Evolutionary conservation across 2,329 filamentous ascomycete species (phyloP).

Genomic region (Fusarium lateritium): DNA sequence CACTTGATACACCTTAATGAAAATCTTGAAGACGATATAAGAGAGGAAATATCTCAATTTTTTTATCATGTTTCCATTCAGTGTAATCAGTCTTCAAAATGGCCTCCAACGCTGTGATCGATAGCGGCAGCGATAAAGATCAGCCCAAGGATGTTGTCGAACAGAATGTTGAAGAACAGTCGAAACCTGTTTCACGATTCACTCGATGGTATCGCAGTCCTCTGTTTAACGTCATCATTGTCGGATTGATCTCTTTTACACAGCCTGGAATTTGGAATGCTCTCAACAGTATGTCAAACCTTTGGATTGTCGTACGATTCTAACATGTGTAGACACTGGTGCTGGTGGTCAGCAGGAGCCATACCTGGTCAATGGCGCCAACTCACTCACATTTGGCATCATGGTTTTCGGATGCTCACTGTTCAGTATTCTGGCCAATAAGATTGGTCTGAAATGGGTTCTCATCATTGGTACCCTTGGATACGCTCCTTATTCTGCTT

Average conservation of each 20-base stretch:
- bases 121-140: constrained; percentile 34
- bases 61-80: neutral
- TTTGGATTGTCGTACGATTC: rapidly evolving
- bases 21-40: constrained; percentile 17
- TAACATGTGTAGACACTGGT: constrained; percentile 56
- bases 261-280: constrained; percentile 69
- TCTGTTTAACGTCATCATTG: constrained; percentile 67
- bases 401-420: constrained; percentile 62
- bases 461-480: constrained; percentile 63
- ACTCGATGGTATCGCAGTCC: constrained; percentile 47
- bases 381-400: constrained; percentile 53
- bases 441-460: constrained; percentile 63
- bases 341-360: constrained; percentile 68
- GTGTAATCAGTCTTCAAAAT: constrained; percentile 19
- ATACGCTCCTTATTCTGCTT: constrained; percentile 64
- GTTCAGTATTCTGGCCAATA: constrained; percentile 62
- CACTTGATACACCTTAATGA: constrained; percentile 22
- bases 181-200: constrained; percentile 43
- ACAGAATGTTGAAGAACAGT: constrained; percentile 24
- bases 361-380: constrained; percentile 56
- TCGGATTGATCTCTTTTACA: constrained; percentile 67
- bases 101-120: constrained; percentile 24
- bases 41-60: neutral
- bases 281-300: constrained; percentile 58
- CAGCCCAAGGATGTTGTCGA: constrained; percentile 32